phyloP scores from a whole-genome alignment of 768 basidiomycete genomes.

The Russula abietina region DNA sequence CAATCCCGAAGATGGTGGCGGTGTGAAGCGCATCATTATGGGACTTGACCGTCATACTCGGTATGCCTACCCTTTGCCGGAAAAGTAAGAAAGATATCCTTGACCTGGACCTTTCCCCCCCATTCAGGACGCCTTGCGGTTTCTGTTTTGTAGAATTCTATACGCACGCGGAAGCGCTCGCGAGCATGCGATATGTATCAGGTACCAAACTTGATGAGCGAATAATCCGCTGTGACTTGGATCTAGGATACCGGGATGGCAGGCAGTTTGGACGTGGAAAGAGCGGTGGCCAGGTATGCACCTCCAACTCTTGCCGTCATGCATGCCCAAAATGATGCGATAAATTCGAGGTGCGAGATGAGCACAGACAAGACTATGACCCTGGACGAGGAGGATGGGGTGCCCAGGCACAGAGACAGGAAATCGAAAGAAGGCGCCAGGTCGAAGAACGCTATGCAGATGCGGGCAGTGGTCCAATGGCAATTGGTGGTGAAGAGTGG shows the following conservation, averaged over 20 bases:
- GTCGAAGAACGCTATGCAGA: conserved; percentile 86
- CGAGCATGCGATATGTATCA: conserved; percentile 88
- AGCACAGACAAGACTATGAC: conserved; percentile 95
- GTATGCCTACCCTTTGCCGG: conserved; percentile 34
- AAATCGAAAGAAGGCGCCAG: conserved; percentile 70
- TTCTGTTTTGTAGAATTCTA: conserved; percentile 98
- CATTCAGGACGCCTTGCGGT: conserved; percentile 75
- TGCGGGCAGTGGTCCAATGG: conserved; percentile 71
- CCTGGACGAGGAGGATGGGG: conserved; percentile 95
- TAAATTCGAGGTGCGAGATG: conserved; percentile 63
- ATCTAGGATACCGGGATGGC: conserved; percentile 94
- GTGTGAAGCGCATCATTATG: conserved; percentile 93
- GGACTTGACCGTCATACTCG: conserved; percentile 86
- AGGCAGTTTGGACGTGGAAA: conserved; percentile 96
- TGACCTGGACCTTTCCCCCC: conserved; percentile 15
- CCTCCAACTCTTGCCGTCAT: not conserved
- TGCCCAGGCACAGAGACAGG: conserved; percentile 70
- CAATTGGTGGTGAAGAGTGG: conserved; percentile 83
- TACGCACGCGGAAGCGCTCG: conserved; percentile 87
- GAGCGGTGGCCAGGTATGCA: conserved; percentile 80
- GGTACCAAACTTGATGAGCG: conserved; percentile 99
- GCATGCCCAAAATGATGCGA: not conserved
- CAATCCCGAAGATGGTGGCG: conserved; percentile 79
- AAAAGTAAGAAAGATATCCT: not conserved
- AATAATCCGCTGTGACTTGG: conserved; percentile 95